These are phyloP conservation scores for Galium porrigens DNA, from an alignment of 305 asterid genomes.

Conservation along the genomic window DNA sequence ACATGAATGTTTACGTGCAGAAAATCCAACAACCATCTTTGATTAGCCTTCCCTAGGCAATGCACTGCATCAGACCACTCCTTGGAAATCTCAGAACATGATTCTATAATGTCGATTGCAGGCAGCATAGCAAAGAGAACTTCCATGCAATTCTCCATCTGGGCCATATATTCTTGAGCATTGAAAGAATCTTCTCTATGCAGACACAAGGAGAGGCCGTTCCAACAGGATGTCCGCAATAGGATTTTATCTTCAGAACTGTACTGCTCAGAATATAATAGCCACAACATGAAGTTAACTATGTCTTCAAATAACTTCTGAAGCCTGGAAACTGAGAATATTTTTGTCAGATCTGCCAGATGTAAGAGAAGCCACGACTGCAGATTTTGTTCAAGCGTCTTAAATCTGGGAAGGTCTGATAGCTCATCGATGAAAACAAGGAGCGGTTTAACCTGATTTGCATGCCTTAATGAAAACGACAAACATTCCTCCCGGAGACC, in stretches of 20 bases:
- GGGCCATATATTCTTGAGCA: constrained; percentile 31
- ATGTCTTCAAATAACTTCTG: constrained; percentile 63
- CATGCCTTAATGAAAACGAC: constrained; percentile 57
- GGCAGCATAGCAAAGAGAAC: constrained; percentile 55
- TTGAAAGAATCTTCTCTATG: constrained; percentile 35
- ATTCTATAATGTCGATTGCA: constrained; percentile 21
- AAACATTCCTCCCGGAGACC: constrained; percentile 71
- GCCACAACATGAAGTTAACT: constrained; percentile 38
- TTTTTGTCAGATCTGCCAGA: constrained; percentile 49
- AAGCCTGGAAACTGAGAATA: constrained; percentile 57
- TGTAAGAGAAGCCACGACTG: constrained; percentile 59
- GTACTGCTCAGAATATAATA: constrained; percentile 36
- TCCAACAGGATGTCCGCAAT: constrained; percentile 76
- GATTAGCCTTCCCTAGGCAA: constrained; percentile 68
- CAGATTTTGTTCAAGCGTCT: constrained; percentile 61
- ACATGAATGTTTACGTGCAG: constrained; percentile 40
- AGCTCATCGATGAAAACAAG: constrained; percentile 75
- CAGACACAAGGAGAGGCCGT: constrained; percentile 58
- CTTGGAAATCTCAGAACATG: constrained; percentile 20
- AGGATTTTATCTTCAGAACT: constrained; percentile 34
- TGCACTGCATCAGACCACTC: constrained; percentile 79
- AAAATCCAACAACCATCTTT: constrained; percentile 52
- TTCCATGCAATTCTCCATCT: constrained; percentile 61
- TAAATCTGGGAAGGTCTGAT: constrained; percentile 57
- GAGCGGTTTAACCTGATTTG: constrained; percentile 52